These are phyloP conservation scores for Tulasnella sp. DNA, from an alignment of 768 basidiomycete species.

Conservation along the genomic window DNA sequence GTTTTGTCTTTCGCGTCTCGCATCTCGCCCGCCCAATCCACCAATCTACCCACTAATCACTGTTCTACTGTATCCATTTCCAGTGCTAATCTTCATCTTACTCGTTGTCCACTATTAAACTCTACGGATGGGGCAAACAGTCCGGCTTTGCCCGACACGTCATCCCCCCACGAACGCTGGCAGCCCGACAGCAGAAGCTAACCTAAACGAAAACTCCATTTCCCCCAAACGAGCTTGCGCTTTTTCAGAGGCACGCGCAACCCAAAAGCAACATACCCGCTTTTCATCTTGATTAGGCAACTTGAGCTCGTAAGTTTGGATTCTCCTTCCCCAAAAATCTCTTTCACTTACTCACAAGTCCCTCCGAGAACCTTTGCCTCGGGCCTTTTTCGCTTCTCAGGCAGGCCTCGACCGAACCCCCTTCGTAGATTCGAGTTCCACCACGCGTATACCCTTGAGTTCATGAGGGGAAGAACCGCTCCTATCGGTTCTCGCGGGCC, in stretches of 20 bases:
- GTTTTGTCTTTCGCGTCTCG: neutral
- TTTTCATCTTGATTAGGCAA: neutral
- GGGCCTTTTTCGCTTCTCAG: neutral
- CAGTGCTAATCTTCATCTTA: too few species aligned
- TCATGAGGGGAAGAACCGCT: neutral
- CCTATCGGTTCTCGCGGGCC: neutral
- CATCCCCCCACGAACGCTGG: neutral
- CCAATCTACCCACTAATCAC: too few species aligned
- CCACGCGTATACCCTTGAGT: neutral
- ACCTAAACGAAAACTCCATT: neutral
- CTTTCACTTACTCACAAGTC: neutral
- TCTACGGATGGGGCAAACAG: neutral
- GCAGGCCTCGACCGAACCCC: neutral
- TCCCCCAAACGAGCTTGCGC: neutral
- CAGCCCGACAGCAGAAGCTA: neutral
- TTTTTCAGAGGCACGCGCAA: neutral
- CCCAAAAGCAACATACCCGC: neutral
- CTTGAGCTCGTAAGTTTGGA: neutral
- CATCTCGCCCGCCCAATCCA: neutral
- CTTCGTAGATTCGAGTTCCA: neutral
- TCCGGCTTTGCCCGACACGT: neutral
- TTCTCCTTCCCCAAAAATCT: neutral
- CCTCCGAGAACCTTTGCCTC: neutral
- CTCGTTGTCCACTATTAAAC: too few species aligned
- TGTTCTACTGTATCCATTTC: too few species aligned